phyloP scores from a whole-genome alignment of 2,329 filamentous ascomycete species.

The Colletotrichum tropicicola region DNA sequence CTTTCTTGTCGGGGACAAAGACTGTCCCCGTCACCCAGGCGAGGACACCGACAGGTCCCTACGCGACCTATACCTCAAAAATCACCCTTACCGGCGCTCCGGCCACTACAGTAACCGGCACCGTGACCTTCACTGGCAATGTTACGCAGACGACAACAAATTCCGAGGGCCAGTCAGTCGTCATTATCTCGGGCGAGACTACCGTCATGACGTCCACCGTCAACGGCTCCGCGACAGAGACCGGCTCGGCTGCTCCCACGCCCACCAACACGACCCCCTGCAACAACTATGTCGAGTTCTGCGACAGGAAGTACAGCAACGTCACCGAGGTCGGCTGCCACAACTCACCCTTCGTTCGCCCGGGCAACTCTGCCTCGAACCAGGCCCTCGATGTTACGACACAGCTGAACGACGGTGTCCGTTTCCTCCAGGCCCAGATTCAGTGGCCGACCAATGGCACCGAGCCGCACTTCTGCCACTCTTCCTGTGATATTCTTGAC shows the following conservation, averaged over 20 bases:
- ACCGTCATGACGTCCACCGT: slow-evolving; percentile 50
- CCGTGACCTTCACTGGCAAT: slow-evolving; percentile 42
- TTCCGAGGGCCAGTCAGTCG: slow-evolving; percentile 44
- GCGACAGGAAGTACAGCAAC: slow-evolving; percentile 80
- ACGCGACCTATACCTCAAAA: slow-evolving; percentile 53
- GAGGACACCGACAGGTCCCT: slow-evolving; percentile 53
- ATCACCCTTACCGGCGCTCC: slow-evolving; percentile 48
- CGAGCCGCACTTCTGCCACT: slow-evolving; percentile 82
- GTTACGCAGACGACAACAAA: slow-evolving; percentile 37
- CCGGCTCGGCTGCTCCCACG: slow-evolving; percentile 49
- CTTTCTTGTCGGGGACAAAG: slow-evolving; percentile 26
- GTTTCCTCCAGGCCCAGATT: slow-evolving; percentile 71
- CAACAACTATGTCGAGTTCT: slow-evolving; percentile 83
- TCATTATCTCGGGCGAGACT: slow-evolving; percentile 56
- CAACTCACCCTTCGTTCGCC: slow-evolving; percentile 80
- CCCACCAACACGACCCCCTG: slow-evolving; percentile 80
- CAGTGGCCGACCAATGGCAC: slow-evolving; percentile 62
- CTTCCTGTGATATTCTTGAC: slow-evolving; percentile 82
- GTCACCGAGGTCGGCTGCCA: slow-evolving; percentile 82
- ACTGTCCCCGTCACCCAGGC: slow-evolving; percentile 40
- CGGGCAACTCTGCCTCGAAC: slow-evolving; percentile 79
- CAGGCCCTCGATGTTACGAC: slow-evolving; percentile 73
- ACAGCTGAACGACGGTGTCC: slow-evolving; percentile 82
- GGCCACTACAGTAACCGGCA: slow-evolving; percentile 37
- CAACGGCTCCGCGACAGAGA: slow-evolving; percentile 49